Evolutionary conservation across 768 basidiomycete species (phyloP).

Genomic region (Calocybe gangraenosa): DNA sequence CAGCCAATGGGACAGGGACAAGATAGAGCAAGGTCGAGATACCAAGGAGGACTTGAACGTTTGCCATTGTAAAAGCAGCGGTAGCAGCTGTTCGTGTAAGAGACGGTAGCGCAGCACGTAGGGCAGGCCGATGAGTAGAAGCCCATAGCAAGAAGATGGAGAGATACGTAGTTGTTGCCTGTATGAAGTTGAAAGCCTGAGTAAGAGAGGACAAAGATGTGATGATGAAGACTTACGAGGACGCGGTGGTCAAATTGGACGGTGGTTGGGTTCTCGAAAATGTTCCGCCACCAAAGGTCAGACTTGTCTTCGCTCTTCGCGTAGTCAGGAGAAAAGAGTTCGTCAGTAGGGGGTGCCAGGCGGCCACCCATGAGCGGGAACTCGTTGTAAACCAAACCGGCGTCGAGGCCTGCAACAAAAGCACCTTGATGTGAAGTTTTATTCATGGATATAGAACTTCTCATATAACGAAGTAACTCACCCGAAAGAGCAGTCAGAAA

Average conservation of each 20-base stretch:
- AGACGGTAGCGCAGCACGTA: constrained; percentile 66
- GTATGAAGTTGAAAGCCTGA: constrained; percentile 4
- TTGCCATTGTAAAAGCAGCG: constrained; percentile 73
- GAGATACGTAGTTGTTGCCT: constrained; percentile 86
- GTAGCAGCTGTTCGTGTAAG: constrained; percentile 46
- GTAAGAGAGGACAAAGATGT: neutral
- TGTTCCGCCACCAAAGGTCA: constrained; percentile 93
- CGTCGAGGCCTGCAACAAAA: constrained; percentile 96
- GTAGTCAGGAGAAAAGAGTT: constrained; percentile 77
- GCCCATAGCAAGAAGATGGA: constrained; percentile 61
- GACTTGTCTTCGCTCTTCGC: constrained; percentile 62
- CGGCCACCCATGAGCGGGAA: constrained; percentile 95
- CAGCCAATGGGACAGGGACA: constrained; percentile 89
- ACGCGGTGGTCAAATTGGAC: constrained; percentile 97
- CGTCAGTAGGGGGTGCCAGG: constrained; percentile 74
- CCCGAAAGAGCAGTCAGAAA: constrained; percentile 92
- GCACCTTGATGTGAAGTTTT: constrained; percentile 61
- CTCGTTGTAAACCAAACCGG: constrained; percentile 96
- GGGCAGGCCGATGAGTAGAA: constrained; percentile 47
- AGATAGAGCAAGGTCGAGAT: constrained; percentile 83
- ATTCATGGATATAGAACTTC: too few species aligned
- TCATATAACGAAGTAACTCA: constrained; percentile 27
- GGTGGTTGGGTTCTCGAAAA: constrained; percentile 96
- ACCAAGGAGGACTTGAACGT: constrained; percentile 69
- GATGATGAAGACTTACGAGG: constrained; percentile 53